Evolutionary conservation across 2,329 filamentous ascomycete species (phyloP).

Genomic region (Fusarium poae): DNA sequence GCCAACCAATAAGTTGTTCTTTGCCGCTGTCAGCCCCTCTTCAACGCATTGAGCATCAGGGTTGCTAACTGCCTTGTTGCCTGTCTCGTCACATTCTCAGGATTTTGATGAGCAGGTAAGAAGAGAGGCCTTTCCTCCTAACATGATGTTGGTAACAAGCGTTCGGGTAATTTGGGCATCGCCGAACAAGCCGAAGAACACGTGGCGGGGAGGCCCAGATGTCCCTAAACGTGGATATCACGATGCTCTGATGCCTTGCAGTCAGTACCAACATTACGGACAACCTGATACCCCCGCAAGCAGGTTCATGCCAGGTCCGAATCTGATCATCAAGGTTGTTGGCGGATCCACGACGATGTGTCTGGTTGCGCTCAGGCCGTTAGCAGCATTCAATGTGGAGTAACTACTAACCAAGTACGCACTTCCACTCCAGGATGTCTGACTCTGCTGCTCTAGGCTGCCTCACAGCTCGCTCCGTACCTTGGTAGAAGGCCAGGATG

Average conservation of each 20-base stretch:
- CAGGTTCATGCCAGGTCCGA: conserved; percentile 19
- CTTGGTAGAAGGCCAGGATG: conserved; percentile 11
- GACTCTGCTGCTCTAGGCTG: too few species aligned
- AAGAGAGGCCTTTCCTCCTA: not conserved
- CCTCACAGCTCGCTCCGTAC: conserved; percentile 9
- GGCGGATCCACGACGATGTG: conserved; percentile 31
- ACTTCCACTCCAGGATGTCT: conserved; percentile 32
- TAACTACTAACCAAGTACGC: conserved; percentile 14
- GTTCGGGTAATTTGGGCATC: not conserved
- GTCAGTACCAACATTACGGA: not conserved
- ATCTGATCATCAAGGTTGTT: conserved; percentile 41
- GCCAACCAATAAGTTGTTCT: conserved; percentile 28
- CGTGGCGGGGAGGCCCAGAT: not conserved
- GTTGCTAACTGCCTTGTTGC: conserved; percentile 33
- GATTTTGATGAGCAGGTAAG: conserved; percentile 2
- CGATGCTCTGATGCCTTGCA: not conserved
- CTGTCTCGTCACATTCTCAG: conserved; percentile 38
- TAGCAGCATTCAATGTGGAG: conserved; percentile 39
- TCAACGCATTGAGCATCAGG: conserved; percentile 27
- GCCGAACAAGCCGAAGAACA: not conserved
- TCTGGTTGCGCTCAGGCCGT: conserved; percentile 38
- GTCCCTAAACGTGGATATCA: not conserved
- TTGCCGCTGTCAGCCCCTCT: conserved; percentile 28
- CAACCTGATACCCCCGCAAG: not conserved
- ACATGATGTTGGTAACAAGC: not conserved